Evolutionary conservation across 2,329 filamentous ascomycete species (phyloP).

Genomic region (Fusarium nygamai): DNA sequence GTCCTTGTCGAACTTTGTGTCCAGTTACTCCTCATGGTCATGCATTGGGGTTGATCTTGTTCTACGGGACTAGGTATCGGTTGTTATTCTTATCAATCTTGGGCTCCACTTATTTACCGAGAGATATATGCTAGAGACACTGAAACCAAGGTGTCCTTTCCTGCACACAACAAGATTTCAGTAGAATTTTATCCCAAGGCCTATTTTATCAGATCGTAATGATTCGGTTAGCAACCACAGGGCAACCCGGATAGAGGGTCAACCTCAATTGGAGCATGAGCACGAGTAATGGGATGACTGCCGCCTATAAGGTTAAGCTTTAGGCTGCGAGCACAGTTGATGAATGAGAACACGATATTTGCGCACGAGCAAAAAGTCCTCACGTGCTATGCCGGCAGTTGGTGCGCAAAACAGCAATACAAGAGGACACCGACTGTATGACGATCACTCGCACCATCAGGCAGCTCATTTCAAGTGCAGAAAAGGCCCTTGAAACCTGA

Average conservation of each 20-base stretch:
- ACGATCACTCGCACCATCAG: background rate
- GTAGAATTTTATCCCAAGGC: fast-evolving
- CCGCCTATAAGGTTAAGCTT: no score
- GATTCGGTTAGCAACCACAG: fast-evolving
- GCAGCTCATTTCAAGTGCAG: no score
- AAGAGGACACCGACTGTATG: background rate
- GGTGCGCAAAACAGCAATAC: background rate
- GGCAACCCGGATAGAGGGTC: no score
- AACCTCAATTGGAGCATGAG: background rate
- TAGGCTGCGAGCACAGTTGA: no score
- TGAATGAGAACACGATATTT: no score
- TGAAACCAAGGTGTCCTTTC: background rate
- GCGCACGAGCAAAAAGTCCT: no score
- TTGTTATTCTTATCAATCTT: background rate
- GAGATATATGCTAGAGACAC: background rate
- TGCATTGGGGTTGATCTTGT: background rate
- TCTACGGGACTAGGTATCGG: background rate
- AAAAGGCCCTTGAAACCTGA: background rate
- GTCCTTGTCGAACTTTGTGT: background rate
- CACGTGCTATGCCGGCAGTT: no score
- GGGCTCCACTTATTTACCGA: background rate
- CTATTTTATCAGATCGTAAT: fast-evolving
- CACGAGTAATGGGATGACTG: no score
- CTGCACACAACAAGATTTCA: fast-evolving
- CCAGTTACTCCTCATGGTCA: background rate